These are phyloP conservation scores for Linnemannia zychae DNA, from an alignment of 192 early-diverging fungal genomes.

Conservation along the genomic window DNA sequence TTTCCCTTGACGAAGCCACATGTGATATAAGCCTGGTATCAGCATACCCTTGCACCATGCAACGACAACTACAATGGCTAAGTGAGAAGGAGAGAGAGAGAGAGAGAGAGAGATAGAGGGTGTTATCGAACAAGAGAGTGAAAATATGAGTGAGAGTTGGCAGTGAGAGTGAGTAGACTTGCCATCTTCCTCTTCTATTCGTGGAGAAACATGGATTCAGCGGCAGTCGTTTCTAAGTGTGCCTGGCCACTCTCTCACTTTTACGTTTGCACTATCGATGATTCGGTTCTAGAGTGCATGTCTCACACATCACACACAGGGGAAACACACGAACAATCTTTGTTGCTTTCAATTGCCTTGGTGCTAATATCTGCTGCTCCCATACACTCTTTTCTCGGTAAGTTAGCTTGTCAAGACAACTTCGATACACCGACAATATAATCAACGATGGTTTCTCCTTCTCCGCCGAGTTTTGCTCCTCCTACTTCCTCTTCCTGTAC, in stretches of 20 bases:
- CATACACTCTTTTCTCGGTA: neutral
- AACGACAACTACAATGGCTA: no score
- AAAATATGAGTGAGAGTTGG: no score
- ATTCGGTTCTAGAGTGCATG: neutral
- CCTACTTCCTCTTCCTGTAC: neutral
- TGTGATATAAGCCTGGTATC: no score
- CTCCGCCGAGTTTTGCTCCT: neutral
- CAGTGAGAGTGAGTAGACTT: neutral
- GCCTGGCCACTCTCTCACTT: neutral
- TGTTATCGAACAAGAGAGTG: no score
- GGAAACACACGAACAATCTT: no score
- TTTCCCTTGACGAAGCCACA: no score
- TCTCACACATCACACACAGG: neutral
- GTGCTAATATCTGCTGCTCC: no score
- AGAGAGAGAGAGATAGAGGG: no score
- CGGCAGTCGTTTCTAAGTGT: neutral
- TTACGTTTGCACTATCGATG: neutral
- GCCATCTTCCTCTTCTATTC: neutral
- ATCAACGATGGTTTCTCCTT: neutral
- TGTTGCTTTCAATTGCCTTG: no score
- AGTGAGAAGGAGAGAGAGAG: no score
- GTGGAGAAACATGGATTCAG: neutral
- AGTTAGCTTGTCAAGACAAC: neutral
- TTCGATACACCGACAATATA: neutral
- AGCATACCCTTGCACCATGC: no score